Base-by-base conservation (phyloP, 768 basidiomycete genomes). In the Mrakia hoshinonis region DNA sequence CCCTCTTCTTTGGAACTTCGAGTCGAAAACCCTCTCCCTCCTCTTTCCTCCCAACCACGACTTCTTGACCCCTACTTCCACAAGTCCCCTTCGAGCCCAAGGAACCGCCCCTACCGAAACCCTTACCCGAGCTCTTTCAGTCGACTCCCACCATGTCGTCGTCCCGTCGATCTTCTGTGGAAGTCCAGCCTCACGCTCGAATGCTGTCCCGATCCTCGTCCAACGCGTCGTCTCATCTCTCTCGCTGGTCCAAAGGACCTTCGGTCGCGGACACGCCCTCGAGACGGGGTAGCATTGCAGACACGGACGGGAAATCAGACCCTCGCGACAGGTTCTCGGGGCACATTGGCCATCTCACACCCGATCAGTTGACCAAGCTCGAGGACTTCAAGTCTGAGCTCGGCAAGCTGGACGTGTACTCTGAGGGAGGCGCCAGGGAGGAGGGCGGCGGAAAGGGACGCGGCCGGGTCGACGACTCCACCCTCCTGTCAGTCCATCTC, bases 401-500 rank as follows among this genome's bases (percentile, higher is more conserved):
- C 15, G 24, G 20, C 3, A 31, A 39, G 18, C 31, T 20, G 15
- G 34, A 54, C 9, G 64, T 43, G 18, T 72, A 61, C 46, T 58
- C 39, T 38, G 65, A 60, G 43, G 52, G 5, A 22, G 70, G 70
- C 0, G 0, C n/a, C 5, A n/a, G 52, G 22, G 70, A 65, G 39
- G 47, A 67, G 13, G 70, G 55, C 31, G 70, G 64, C 2, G 65
- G 70, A 10, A 65, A 72, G 18, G 70, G 70, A 9, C 58, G 60
- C 34, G 70, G 70, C 7, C 7, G 24, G 10, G 54, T 72, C 24
- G 63, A 65, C n/a, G 70, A 72, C 6, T 51, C n/a, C 13, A 72
- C 65, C 18, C 66, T 72, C 13, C 64, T 72, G 70, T 72, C 12
- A 15, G 70, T 72, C n/a, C n/a, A n/a, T n/a, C n/a, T n/a, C n/a